Percentiles rank a stretch among this genome's conserved stretches.
phyloP scores from a whole-genome alignment of 1,139 yeast species.

The Groenewaldozyma sp. region DNA sequence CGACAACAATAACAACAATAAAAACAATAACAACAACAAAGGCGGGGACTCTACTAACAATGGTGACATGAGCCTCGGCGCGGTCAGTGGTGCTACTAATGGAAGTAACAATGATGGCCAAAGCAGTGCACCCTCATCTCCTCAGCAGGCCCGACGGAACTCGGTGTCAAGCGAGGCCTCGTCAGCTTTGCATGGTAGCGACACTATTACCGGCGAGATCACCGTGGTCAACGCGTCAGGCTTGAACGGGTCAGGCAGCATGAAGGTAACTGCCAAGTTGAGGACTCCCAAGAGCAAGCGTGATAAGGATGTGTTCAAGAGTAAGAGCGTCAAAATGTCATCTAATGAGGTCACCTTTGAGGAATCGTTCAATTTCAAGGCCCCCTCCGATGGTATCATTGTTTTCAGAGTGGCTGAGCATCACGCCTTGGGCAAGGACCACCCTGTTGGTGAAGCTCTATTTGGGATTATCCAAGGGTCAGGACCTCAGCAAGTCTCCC shows the following conservation, averaged over 20 bases:
- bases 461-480: neutral
- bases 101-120: no score
- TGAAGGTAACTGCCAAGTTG: neutral
- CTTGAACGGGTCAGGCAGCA: conserved; percentile 11
- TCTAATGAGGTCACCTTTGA: conserved; percentile 46
- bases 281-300: conserved; percentile 20
- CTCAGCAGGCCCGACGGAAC: conserved; percentile 13
- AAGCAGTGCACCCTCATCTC: conserved; percentile 9
- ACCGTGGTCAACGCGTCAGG: conserved; percentile 24
- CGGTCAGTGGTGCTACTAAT: conserved; percentile 10
- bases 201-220: conserved; percentile 19
- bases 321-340: conserved; percentile 49
- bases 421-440: conserved; percentile 25
- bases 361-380: conserved; percentile 60
- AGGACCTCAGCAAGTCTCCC: neutral
- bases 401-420: conserved; percentile 54
- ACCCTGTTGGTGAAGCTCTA: conserved; percentile 45
- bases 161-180: conserved; percentile 13
- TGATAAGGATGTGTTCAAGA: conserved; percentile 52
- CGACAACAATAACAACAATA: no score
- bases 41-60: conserved; percentile 12
- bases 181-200: conserved; percentile 11
- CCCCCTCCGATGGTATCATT: conserved; percentile 50
- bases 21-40: conserved; percentile 17
- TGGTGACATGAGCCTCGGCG: conserved; percentile 11